Percentiles rank a stretch among this genome's conserved stretches.
These are phyloP conservation scores for Aspergillus caelatus DNA, from an alignment of 2,329 filamentous ascomycete species.

Conservation along the genomic window DNA sequence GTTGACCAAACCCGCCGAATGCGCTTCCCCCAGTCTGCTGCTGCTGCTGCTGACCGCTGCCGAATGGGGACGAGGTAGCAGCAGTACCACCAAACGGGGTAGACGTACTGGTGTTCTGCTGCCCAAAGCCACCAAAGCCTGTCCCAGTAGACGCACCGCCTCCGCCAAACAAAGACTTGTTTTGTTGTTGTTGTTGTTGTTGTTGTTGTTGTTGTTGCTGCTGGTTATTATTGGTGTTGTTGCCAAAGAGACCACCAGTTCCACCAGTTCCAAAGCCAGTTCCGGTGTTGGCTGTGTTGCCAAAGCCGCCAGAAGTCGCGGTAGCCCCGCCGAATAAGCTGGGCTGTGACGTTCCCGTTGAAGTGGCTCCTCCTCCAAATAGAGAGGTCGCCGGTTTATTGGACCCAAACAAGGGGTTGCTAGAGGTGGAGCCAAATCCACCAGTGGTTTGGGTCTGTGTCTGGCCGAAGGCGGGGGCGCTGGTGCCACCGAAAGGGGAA, in stretches of 20 bases:
- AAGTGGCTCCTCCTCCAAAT: slow-evolving; percentile 34
- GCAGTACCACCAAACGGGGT: slow-evolving; percentile 44
- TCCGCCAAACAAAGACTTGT: slow-evolving; percentile 40
- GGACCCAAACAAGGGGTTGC: slow-evolving; percentile 47
- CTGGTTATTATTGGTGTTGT: slow-evolving; percentile 30
- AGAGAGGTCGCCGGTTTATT: slow-evolving; percentile 46
- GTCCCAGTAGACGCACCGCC: slow-evolving; percentile 34
- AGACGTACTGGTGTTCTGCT: slow-evolving; percentile 41
- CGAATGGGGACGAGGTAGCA: slow-evolving; percentile 49
- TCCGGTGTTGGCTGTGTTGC: slow-evolving; percentile 27
- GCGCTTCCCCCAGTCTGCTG: slow-evolving; percentile 32
- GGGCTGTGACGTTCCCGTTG: slow-evolving; percentile 34
- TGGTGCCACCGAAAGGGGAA: slow-evolving; percentile 44
- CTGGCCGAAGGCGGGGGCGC: slow-evolving; percentile 48
- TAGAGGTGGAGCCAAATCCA: slow-evolving; percentile 38
- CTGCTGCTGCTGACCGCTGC: slow-evolving; percentile 27
- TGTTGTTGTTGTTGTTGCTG: slow-evolving; percentile 32
- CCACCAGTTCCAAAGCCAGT: slow-evolving; percentile 37
- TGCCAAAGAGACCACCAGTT: slow-evolving; percentile 45
- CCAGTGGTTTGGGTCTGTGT: slow-evolving; percentile 44
- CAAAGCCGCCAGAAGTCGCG: slow-evolving; percentile 35
- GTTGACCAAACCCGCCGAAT: slow-evolving; percentile 49
- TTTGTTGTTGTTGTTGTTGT: slow-evolving; percentile 36
- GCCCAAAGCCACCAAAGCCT: slow-evolving; percentile 42
- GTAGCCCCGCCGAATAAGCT: slow-evolving; percentile 47